Base-by-base conservation (phyloP, 2,329 filamentous ascomycete species). In the Teratosphaeriaceae sp. region DNA sequence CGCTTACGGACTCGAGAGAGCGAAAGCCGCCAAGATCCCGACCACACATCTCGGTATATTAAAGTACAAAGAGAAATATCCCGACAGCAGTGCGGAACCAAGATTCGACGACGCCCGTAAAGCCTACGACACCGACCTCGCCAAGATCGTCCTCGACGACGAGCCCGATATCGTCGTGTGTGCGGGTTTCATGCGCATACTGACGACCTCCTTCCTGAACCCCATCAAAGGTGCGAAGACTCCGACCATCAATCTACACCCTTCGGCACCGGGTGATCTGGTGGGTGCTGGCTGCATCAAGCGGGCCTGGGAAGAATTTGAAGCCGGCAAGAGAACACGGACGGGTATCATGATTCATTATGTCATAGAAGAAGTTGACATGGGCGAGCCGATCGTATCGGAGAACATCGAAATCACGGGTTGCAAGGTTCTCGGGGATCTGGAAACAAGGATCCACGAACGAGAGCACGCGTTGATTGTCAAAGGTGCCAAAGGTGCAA, bases 271-370 rank as follows among this genome's bases (percentile, higher is more conserved):
- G 58, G 84, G 84, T 1, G 75, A 80, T 55, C 89, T 88, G 60
- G 84, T 89, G 52, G 88, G 88, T 3, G 61, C 62, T 22, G 44
- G 54, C 51, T 88, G 88, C 13, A 94, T 95, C 54, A 79, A 84
- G 55, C 74, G 86, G 19, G 87, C 88, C 2, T 88, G 80, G 65
- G 73, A 78, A 36, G 87, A 86, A 44, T 88, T 85, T 60, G 65
- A 80, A 59, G 76, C 75, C 50, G 75, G 87, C 8, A 76, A 81
- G 55, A 74, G 84, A 52, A 75, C 75, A 51, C 75, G 74, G 51
- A 88, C 79, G 0, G 88, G 89, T 1, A 82, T 94, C 42, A 95
- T 94, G 89, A 80, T 88, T 13, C 88, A 95, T 67, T 83, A 89
- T 65, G 88, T 94, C 13, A 72, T 74, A 55, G 60, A 60, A 7